Evolutionary conservation across 768 basidiomycete genomes (phyloP), one percentile per base, ranked within the genome.

Genomic region (Atractiella rhizophila): DNA sequence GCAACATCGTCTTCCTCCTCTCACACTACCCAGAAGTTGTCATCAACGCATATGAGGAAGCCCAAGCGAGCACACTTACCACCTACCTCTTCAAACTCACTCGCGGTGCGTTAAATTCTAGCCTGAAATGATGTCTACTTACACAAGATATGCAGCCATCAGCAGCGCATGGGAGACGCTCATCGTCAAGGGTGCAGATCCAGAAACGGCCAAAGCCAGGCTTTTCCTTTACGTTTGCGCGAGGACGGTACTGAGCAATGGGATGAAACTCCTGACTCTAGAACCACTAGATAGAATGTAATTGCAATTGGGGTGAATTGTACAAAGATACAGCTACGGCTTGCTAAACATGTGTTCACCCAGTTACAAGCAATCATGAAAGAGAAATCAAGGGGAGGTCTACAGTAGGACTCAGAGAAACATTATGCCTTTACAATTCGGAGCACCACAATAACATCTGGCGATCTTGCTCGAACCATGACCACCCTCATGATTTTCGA

Each of bases 241-340:
- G 34, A 67, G 77, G 60, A 79, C 88, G 54, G 86, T 91, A n/a
- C 63, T 98, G 47, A 76, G 66, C 4, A 70, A 70, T 36, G 75
- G 78, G 32, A 76, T 98, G 77, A 66, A 73, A 55, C 56, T 96
- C 59, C 57, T 98, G 54, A 88, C 78, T 50, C 68, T 94, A 50
- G 68, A 73, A 35, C 88, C 88, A 8, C 62, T 98, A 40, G 82
- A 91, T 62, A 65, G 82, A 57, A 96, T 96, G 88, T 96, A 63
- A n/a, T n/a, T n/a, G n/a, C n/a, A n/a, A n/a, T n/a, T n/a, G n/a
- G n/a, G n/a, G n/a, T n/a, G n/a, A n/a, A n/a, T n/a, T n/a, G n/a
- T n/a, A n/a, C n/a, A n/a, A n/a, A n/a, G n/a, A n/a, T n/a, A n/a
- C n/a, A n/a, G n/a, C n/a, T n/a, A n/a, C n/a, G n/a, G n/a, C n/a